Percentiles rank a stretch among this genome's conserved stretches.
Conservation (phyloP, 176 grass and related monocot species). For the Aegilops tauschii region DNA sequence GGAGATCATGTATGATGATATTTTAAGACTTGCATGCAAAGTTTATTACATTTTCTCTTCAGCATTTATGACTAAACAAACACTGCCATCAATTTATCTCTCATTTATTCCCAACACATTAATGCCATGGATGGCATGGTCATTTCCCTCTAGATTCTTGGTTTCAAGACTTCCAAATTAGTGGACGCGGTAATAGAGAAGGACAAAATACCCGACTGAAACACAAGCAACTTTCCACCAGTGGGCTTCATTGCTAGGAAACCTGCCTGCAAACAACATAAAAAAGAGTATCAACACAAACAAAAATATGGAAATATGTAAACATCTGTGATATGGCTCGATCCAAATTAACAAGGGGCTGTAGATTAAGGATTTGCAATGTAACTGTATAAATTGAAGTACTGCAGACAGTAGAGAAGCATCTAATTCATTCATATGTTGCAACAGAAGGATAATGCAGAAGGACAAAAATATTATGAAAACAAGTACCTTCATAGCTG, state of each 20-base stretch:
- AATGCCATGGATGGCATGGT: neutral
- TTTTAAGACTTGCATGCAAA: no score
- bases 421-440: neutral
- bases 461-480: neutral
- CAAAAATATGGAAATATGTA: constrained; percentile 10
- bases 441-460: neutral
- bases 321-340: neutral
- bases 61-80: neutral
- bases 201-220: constrained; percentile 59
- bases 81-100: neutral
- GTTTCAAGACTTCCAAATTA: neutral
- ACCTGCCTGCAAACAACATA: constrained; percentile 36
- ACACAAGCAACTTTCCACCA: constrained; percentile 82
- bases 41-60: neutral
- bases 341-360: neutral
- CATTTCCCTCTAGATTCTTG: neutral
- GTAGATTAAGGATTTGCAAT: neutral
- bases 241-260: constrained; percentile 78
- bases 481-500: constrained; percentile 81
- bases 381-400: neutral
- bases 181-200: neutral
- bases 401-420: neutral
- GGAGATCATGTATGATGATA: no score
- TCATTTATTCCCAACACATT: neutral
- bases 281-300: constrained; percentile 14